Conservation (phyloP, 2,329 filamentous ascomycete genomes). For the Colletotrichum karsti region DNA sequence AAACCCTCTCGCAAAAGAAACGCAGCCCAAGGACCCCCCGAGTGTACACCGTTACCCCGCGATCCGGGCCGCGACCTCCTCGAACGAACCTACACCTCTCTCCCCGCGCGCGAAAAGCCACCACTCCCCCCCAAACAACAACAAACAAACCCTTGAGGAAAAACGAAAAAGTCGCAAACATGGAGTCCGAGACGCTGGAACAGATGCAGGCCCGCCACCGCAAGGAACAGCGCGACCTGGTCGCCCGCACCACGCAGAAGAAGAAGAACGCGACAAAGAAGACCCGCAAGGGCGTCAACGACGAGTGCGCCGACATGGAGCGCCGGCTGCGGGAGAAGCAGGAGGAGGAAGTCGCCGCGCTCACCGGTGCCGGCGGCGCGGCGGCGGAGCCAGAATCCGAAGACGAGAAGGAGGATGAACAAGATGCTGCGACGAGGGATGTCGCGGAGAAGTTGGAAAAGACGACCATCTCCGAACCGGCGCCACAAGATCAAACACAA, state of each 20-base stretch:
- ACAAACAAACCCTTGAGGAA: no score
- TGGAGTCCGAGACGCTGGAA: constrained; percentile 69
- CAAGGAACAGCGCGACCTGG: constrained; percentile 88
- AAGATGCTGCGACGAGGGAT: constrained; percentile 33
- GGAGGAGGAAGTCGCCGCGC: constrained; percentile 61
- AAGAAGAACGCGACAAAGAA: constrained; percentile 97
- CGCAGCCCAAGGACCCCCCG: no score
- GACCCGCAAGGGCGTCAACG: constrained; percentile 78
- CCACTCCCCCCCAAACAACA: no score
- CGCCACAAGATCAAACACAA: constrained; percentile 11
- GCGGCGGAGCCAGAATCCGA: constrained; percentile 13
- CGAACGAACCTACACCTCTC: no score
- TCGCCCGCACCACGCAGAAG: constrained; percentile 87
- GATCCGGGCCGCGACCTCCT: no score
- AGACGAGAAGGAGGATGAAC: constrained; percentile 34
- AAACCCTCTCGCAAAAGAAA: no score
- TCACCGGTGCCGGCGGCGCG: constrained; percentile 39
- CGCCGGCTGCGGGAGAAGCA: constrained; percentile 73
- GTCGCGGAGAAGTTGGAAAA: constrained; percentile 29
- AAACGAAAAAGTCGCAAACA: constrained; percentile 8
- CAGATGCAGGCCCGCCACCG: constrained; percentile 82
- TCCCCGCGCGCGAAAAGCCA: no score
- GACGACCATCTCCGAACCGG: neutral
- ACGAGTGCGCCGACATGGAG: constrained; percentile 79
- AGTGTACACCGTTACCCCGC: no score